Base-by-base conservation (phyloP, 768 basidiomycete genomes). In the Candolleomyces eurysporus region DNA sequence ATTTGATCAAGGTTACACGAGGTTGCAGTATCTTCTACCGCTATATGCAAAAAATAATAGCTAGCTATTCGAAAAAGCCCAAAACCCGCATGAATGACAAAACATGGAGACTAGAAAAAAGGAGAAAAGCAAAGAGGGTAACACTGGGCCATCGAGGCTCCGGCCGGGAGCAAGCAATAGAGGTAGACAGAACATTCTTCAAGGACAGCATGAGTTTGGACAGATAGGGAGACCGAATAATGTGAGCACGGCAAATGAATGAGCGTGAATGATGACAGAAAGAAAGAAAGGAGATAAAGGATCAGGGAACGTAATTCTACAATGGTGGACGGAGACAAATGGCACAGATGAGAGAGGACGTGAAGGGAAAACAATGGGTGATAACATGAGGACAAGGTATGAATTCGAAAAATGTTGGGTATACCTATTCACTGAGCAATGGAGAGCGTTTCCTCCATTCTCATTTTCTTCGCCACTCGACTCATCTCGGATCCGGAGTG, bases 391-490 rank as follows among this genome's bases (percentile, higher is more conserved):
- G 21, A 54, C 36, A 36, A 36, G 36, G 36, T 36, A 36, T 56
- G 21, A n/a, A 48, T 36, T 31, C 6, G 39, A 48, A 57, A 14
- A 30, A 42, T 13, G 17, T 17, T 17, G 61, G 52, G 59, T 60
- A 57, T 60, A 59, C 60, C 62, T 50, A 56, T 58, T 68, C 65
- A 66, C 61, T 65, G 62, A 67, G 65, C 68, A 65, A 48, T 39
- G 51, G 55, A 56, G 17, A 55, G 75, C 61, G 77, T 69, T 67
- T 79, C 78, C 64, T 85, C 85, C 77, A 89, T 82, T 72, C 87
- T 82, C 83, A 90, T 85, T 82, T 87, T 89, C 84, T 91, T 91
- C 64, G 78, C 74, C 59, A 82, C 82, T 66, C 84, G 82, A 62
- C 67, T 71, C 61, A 76, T 68, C 60, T 84, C 86, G 60, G 79